A percentile compares a stretch with the other conserved stretches of the same genome.
Evolutionary conservation across 2,329 filamentous ascomycete species (phyloP).

Genomic region (Trichoderma gracile): DNA sequence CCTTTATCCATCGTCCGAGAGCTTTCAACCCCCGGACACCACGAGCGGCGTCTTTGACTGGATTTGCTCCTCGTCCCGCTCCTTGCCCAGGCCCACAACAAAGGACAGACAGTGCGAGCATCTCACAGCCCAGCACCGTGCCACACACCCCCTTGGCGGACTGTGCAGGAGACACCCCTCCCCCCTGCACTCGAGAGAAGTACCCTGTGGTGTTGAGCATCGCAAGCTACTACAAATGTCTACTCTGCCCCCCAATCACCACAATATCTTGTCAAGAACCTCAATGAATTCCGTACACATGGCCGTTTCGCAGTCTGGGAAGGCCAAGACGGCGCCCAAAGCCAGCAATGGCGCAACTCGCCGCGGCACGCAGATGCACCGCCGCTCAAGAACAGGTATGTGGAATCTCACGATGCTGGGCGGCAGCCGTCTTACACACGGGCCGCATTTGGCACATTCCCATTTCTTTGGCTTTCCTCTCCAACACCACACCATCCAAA

Average conservation of each 20-base stretch:
- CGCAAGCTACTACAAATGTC: conserved; percentile 57
- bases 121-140: conserved; percentile 12
- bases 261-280: conserved; percentile 52
- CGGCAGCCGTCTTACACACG: conserved; percentile 16
- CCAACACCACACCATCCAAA: too few relatives aligned
- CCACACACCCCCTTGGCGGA: conserved; percentile 11
- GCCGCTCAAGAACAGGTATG: conserved; percentile 91
- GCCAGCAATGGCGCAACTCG: conserved; percentile 58
- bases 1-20: conserved; percentile 27
- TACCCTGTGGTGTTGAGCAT: conserved; percentile 32
- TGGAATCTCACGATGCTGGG: conserved; percentile 31
- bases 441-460: not conserved
- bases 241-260: conserved; percentile 63
- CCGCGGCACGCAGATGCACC: conserved; percentile 82
- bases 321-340: conserved; percentile 60
- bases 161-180: conserved; percentile 31
- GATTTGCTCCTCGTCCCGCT: conserved; percentile 34
- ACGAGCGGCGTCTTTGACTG: conserved; percentile 21
- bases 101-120: conserved; percentile 14
- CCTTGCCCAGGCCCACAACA: conserved; percentile 33
- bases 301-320: conserved; percentile 60
- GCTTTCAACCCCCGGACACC: conserved; percentile 29
- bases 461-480: too few relatives aligned
- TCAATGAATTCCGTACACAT: conserved; percentile 54
- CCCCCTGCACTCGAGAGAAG: conserved; percentile 29